phyloP scores from a whole-genome alignment of 352 stramenopile genomes.

The Phytopythium helicoides region DNA sequence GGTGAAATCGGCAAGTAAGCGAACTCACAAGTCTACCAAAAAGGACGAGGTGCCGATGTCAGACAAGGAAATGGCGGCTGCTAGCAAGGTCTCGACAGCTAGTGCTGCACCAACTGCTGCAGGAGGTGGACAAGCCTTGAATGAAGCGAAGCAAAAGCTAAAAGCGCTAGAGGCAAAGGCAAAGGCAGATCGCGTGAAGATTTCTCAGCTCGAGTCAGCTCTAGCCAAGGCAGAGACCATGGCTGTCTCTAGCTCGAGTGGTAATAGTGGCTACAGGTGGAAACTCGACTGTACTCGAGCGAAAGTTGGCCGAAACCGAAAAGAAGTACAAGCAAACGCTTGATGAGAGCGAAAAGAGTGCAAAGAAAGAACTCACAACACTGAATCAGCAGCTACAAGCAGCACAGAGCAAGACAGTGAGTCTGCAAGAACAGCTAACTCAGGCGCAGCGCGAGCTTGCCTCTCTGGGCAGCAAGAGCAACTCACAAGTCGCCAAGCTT shows the following conservation, averaged over 20 bases:
- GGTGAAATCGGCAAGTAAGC: slow-evolving; percentile 7
- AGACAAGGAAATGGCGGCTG: slow-evolving; percentile 19
- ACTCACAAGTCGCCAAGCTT: slow-evolving; percentile 49
- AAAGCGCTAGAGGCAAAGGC: slow-evolving; percentile 59
- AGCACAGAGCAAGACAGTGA: slow-evolving; percentile 37
- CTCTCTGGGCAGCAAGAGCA: slow-evolving; percentile 40
- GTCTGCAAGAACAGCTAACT: slow-evolving; percentile 47
- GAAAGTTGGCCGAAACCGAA: slow-evolving; percentile 64
- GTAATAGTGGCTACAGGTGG: slow-evolving; percentile 12
- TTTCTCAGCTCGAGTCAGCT: slow-evolving; percentile 71
- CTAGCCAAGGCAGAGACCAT: slow-evolving; percentile 55
- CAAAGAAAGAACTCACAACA: slow-evolving; percentile 43
- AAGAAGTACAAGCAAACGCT: slow-evolving; percentile 78
- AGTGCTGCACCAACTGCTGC: background rate
- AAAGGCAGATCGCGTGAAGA: slow-evolving; percentile 70
- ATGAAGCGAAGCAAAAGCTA: slow-evolving; percentile 77
- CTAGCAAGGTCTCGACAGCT: slow-evolving; percentile 3
- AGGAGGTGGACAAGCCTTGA: slow-evolving; percentile 26
- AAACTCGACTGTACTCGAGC: slow-evolving; percentile 33
- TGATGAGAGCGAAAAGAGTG: slow-evolving; percentile 60
- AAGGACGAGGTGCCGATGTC: slow-evolving; percentile 12
- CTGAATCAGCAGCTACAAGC: slow-evolving; percentile 49
- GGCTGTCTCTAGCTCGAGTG: slow-evolving; percentile 8
- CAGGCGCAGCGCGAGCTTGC: slow-evolving; percentile 49
- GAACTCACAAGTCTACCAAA: slow-evolving; percentile 15